Percentiles rank a stretch among this genome's conserved stretches.
Conservation (phyloP, 148 eudicot species). For the Heliosperma pusillum region DNA sequence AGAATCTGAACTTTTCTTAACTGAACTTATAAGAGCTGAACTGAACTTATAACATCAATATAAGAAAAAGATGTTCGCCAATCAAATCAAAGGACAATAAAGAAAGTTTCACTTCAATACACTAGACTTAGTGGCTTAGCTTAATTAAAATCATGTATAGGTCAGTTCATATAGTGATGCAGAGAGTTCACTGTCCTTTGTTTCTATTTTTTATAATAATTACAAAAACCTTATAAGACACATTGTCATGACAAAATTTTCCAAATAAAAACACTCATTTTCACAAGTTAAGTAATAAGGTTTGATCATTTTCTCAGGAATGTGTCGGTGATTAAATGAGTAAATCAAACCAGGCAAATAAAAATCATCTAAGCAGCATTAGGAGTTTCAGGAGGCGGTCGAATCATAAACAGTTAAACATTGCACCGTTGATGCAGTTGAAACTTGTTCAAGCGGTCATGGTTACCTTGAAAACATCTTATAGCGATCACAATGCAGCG, state of each 20-base stretch:
- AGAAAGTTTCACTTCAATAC: conserved; percentile 3
- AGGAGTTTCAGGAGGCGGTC: too few relatives aligned
- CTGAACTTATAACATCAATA: not conserved
- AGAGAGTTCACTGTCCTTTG: conserved; percentile 2
- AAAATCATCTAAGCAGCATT: too few relatives aligned
- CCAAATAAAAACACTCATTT: too few relatives aligned
- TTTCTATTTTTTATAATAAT: not conserved
- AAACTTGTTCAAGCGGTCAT: not conserved
- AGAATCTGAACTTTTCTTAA: too few relatives aligned
- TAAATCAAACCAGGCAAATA: too few relatives aligned
- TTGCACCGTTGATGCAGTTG: not conserved
- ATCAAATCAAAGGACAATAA: conserved; percentile 22
- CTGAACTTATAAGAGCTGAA: too few relatives aligned
- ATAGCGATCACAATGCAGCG: not conserved
- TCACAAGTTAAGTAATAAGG: too few relatives aligned
- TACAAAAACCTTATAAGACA: too few relatives aligned
- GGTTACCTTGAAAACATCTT: not conserved
- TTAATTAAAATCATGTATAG: conserved; percentile 11
- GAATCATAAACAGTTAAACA: too few relatives aligned
- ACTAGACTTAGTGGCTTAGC: conserved; percentile 11
- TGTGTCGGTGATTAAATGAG: too few relatives aligned
- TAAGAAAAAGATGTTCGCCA: conserved; percentile 20
- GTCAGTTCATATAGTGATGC: not conserved
- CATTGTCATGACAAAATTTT: too few relatives aligned
- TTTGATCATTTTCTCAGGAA: too few relatives aligned